Evolutionary conservation across 2,329 filamentous ascomycete species (phyloP).

Genomic region (Talaromyces amestolkiae): DNA sequence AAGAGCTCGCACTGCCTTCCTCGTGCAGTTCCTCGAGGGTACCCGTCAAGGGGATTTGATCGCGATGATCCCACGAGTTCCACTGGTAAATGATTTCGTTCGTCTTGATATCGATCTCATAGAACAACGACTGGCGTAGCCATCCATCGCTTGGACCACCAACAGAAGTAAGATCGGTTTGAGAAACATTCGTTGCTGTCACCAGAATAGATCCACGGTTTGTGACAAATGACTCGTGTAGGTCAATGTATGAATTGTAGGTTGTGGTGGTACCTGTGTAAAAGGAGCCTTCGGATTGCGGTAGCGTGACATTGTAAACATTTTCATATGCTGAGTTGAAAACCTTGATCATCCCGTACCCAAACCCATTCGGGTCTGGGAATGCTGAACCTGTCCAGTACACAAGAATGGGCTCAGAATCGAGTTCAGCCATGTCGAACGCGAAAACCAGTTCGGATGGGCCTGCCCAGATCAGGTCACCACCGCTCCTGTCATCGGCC

Average conservation of each 20-base stretch:
- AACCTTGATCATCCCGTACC: neutral
- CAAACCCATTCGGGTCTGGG: neutral
- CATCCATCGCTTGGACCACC: slow-evolving; percentile 32
- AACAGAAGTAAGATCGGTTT: slow-evolving; percentile 31
- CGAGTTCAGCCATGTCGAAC: neutral
- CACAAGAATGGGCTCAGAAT: neutral
- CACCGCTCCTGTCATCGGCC: neutral
- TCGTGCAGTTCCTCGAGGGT: neutral
- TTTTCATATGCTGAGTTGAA: neutral
- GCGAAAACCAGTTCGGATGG: neutral
- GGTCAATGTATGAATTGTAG: neutral
- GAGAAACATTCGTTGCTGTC: slow-evolving; percentile 37
- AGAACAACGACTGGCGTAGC: slow-evolving; percentile 35
- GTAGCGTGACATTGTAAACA: neutral
- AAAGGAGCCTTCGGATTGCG: neutral
- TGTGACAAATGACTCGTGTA: slow-evolving; percentile 36
- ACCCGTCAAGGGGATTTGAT: slow-evolving; percentile 18
- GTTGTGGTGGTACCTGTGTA: neutral
- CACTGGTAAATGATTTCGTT: slow-evolving; percentile 34
- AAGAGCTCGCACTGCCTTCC: neutral
- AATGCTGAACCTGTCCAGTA: neutral
- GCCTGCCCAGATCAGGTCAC: neutral
- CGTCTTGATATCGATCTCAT: slow-evolving; percentile 36
- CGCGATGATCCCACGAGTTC: slow-evolving; percentile 34
- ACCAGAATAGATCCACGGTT: slow-evolving; percentile 34